phyloP scores from a whole-genome alignment of 305 asterid species.

The Fraxinus sp. region DNA sequence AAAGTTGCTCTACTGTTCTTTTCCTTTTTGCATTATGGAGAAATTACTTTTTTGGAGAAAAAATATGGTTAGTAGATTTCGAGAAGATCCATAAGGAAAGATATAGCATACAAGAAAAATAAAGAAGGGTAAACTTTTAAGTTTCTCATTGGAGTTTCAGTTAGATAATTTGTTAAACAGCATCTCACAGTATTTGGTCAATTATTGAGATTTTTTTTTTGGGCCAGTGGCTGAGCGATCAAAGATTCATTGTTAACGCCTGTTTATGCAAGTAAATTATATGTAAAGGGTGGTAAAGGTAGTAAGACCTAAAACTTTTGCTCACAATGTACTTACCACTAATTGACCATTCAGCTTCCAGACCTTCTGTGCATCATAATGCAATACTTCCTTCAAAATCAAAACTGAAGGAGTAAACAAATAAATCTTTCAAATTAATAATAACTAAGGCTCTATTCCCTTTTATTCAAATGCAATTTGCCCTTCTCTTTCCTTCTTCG shows the following conservation, averaged over 20 bases:
- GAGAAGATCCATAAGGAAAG: background rate
- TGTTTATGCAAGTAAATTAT: background rate
- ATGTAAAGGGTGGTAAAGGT: background rate
- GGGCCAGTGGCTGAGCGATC: background rate
- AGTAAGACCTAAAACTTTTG: background rate
- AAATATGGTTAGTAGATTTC: background rate
- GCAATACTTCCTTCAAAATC: background rate
- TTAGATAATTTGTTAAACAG: background rate
- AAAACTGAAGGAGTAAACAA: background rate
- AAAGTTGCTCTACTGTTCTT: background rate
- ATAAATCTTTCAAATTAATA: background rate
- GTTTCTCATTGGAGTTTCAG: background rate
- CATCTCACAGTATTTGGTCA: background rate
- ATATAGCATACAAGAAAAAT: background rate
- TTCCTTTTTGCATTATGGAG: background rate
- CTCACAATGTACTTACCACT: background rate
- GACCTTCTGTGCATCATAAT: background rate
- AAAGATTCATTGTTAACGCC: background rate
- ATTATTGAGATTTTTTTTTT: background rate
- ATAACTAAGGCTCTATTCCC: background rate
- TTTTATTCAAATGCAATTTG: background rate
- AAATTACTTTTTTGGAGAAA: slow-evolving; percentile 3
- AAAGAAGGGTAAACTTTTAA: background rate
- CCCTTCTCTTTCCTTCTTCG: background rate
- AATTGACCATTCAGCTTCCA: background rate